These are phyloP conservation scores for Mallotus repandus DNA, from an alignment of 441 rosid genomes.

Conservation along the genomic window DNA sequence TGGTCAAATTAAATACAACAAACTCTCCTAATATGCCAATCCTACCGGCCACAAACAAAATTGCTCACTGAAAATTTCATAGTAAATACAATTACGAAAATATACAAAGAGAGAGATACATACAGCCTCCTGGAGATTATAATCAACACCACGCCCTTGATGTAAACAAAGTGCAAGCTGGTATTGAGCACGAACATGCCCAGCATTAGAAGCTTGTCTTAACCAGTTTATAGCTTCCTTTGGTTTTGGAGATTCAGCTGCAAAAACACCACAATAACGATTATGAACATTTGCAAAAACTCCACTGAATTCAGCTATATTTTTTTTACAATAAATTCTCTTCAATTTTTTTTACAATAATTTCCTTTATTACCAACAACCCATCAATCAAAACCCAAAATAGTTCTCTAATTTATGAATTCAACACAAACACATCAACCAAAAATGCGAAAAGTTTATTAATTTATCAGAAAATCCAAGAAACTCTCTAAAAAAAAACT, in stretches of 20 bases:
- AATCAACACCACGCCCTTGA: slow-evolving; percentile 54
- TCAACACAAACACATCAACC: not conserved
- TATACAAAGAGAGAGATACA: slow-evolving; percentile 19
- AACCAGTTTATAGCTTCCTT: slow-evolving; percentile 73
- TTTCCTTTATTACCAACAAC: not conserved
- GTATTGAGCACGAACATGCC: slow-evolving; percentile 79
- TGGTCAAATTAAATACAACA: not conserved
- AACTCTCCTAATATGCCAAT: not conserved
- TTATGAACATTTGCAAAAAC: slow-evolving; percentile 3
- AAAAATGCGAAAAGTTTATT: not conserved
- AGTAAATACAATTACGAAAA: not conserved
- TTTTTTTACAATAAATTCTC: not conserved
- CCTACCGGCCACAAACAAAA: not conserved
- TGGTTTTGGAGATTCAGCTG: slow-evolving; percentile 56
- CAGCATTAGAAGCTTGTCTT: slow-evolving; percentile 49
- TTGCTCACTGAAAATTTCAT: not conserved
- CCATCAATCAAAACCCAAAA: not conserved
- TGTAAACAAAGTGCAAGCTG: slow-evolving; percentile 90
- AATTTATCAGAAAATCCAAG: not conserved
- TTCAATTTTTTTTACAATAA: not conserved
- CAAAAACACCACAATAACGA: slow-evolving; percentile 15
- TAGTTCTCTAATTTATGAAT: not conserved
- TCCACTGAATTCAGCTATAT: not conserved
- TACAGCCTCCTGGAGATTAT: slow-evolving; percentile 65
- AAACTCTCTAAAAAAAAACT: not conserved